phyloP scores from a whole-genome alignment of 805 yeast species.

The Jamesozyma spencerorum region DNA sequence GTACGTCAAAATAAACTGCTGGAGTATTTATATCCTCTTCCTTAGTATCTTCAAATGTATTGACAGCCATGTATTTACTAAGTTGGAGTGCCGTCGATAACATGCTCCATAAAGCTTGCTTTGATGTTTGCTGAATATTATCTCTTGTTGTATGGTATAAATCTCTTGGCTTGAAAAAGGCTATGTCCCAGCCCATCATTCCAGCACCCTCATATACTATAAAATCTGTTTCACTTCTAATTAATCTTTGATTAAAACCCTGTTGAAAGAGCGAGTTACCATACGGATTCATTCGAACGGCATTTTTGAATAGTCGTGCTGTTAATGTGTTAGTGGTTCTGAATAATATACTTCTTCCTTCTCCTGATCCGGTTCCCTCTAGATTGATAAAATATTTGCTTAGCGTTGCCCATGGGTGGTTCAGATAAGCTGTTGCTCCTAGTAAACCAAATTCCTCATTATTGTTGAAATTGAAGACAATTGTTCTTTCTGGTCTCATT shows the following conservation, averaged over 20 bases:
- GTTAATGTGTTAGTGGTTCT: slow-evolving; percentile 76
- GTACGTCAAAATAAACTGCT: slow-evolving; percentile 59
- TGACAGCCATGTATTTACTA: slow-evolving; percentile 37
- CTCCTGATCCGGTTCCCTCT: slow-evolving; percentile 89
- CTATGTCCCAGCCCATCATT: slow-evolving; percentile 79
- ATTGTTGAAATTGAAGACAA: slow-evolving; percentile 79
- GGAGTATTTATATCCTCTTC: slow-evolving; percentile 23
- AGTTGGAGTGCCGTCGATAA: slow-evolving; percentile 59
- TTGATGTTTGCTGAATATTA: slow-evolving; percentile 51
- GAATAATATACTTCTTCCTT: slow-evolving; percentile 67
- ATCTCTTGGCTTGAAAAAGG: slow-evolving; percentile 78
- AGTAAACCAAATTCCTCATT: slow-evolving; percentile 81
- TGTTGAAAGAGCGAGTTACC: slow-evolving; percentile 76
- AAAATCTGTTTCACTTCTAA: slow-evolving; percentile 81
- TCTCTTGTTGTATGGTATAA: slow-evolving; percentile 76
- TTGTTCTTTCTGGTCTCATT: slow-evolving; percentile 55
- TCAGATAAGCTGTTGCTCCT: slow-evolving; percentile 68
- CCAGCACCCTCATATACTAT: slow-evolving; percentile 59
- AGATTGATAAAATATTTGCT: slow-evolving; percentile 64
- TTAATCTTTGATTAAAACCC: slow-evolving; percentile 65
- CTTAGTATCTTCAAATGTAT: slow-evolving; percentile 12
- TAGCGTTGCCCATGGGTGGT: slow-evolving; percentile 61
- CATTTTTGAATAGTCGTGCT: slow-evolving; percentile 44
- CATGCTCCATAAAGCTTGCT: slow-evolving; percentile 79
- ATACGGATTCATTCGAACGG: slow-evolving; percentile 54